Conservation (phyloP, 768 basidiomycete species). For the Coprinopsis sp. region DNA sequence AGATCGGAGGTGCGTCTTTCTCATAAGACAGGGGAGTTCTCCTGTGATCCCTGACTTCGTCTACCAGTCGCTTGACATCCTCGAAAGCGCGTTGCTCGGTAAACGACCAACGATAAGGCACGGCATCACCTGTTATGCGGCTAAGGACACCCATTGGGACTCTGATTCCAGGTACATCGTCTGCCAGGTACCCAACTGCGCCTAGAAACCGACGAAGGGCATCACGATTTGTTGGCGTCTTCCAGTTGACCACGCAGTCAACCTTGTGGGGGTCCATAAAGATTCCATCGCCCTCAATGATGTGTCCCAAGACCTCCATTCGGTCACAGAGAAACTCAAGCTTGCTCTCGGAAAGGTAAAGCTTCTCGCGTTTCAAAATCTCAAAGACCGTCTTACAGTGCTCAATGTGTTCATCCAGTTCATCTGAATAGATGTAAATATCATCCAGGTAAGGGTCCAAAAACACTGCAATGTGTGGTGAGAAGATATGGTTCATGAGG, state of each 20-base stretch:
- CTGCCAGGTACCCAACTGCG: slow-evolving; percentile 25
- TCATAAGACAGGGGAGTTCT: slow-evolving; percentile 17
- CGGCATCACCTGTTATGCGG: slow-evolving; percentile 18
- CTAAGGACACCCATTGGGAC: slow-evolving; percentile 35
- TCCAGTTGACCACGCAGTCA: slow-evolving; percentile 29
- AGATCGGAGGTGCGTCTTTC: slow-evolving; percentile 16
- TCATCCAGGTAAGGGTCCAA: slow-evolving; percentile 20
- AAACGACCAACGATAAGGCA: slow-evolving; percentile 23
- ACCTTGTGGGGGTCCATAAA: slow-evolving; percentile 43
- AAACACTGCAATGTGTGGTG: slow-evolving; percentile 27
- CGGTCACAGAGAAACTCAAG: slow-evolving; percentile 12
- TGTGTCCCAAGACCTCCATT: slow-evolving; percentile 15
- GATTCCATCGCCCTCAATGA: slow-evolving; percentile 34
- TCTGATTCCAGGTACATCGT: slow-evolving; percentile 25
- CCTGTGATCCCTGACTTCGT: slow-evolving; percentile 17
- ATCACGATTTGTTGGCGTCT: slow-evolving; percentile 27
- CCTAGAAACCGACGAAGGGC: slow-evolving; percentile 30
- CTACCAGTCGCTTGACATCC: slow-evolving; percentile 24
- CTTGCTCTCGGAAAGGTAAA: slow-evolving; percentile 29
- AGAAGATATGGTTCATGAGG: slow-evolving; percentile 31
- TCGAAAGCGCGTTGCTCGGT: slow-evolving; percentile 33
- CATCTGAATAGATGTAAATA: slow-evolving; percentile 29
- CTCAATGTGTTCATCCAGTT: slow-evolving; percentile 27
- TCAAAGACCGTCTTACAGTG: slow-evolving; percentile 25
- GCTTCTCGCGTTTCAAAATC: slow-evolving; percentile 17